Evolutionary conservation across 192 early-diverging fungal species (phyloP).

Genomic region (Coemansia sp.): DNA sequence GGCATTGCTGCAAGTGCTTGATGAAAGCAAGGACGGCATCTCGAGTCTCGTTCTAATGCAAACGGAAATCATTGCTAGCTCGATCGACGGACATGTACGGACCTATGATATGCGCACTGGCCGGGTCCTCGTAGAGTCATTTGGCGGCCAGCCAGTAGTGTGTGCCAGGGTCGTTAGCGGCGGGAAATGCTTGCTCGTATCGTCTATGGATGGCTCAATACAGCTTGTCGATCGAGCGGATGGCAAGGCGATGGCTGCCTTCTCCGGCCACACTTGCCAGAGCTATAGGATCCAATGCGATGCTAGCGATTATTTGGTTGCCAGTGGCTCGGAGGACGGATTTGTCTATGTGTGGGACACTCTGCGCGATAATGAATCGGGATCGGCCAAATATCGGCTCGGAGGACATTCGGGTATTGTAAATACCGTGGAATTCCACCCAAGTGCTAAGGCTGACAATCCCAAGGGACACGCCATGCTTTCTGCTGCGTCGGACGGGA

Average conservation of each 20-base stretch:
- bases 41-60: slow-evolving; percentile 73
- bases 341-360: slow-evolving; percentile 86
- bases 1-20: slow-evolving; percentile 78
- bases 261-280: slow-evolving; percentile 78
- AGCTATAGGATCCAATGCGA: slow-evolving; percentile 77
- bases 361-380: slow-evolving; percentile 57
- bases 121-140: slow-evolving; percentile 64
- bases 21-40: slow-evolving; percentile 87
- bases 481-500: slow-evolving; percentile 47
- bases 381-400: slow-evolving; percentile 6
- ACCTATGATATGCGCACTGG: slow-evolving; percentile 88
- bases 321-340: slow-evolving; percentile 92
- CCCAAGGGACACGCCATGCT: slow-evolving; percentile 25
- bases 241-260: slow-evolving; percentile 74
- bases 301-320: slow-evolving; percentile 72
- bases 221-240: slow-evolving; percentile 81
- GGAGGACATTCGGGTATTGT: slow-evolving; percentile 45
- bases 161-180: slow-evolving; percentile 69
- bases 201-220: slow-evolving; percentile 76
- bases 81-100: slow-evolving; percentile 83
- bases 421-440: slow-evolving; percentile 40
- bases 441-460: slow-evolving; percentile 9
- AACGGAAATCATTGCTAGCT: slow-evolving; percentile 76
- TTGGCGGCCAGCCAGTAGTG: slow-evolving; percentile 82
- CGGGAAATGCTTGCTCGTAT: slow-evolving; percentile 73